Evolutionary conservation across 139 green algal genomes (phyloP), one percentile per base, ranked within the genome.

Genomic region (Pseudopediastrum boryanum): DNA sequence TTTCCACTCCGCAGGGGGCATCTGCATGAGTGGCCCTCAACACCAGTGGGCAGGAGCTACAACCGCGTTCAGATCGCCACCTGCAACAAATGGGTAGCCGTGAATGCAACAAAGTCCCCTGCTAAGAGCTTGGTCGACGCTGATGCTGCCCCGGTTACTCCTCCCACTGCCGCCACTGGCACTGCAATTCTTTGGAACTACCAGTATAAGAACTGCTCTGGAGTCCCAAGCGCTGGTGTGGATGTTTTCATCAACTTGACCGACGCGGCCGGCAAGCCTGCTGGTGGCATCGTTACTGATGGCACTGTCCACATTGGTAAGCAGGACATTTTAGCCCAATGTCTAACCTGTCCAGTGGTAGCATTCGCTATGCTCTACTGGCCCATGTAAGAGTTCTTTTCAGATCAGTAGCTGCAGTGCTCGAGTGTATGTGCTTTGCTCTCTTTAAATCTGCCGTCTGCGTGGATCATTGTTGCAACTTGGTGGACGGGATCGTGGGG

Each of bases 191-290:
- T 78, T 8, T 78, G 71, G 71, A 16, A 25, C 19, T 78, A 78
- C 39, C 71, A 70, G 0, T 78, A 78, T n/a, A 29, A 43, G 3
- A 78, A 78, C 54, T 78, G 71, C 71, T 46, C 25, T 56, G 54
- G 23, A 46, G 63, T 71, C 39, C 63, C 63, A 25, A 44, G 43
- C 21, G 66, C 39, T 3, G 41, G 71, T 7, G 9, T 70, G 2
- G 71, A 70, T 16, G 44, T 78, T 41, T 70, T 70, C 42, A n/a
- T 78, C 21, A 39, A 38, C 29, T 6, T 70, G 5, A 78, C 71
- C 35, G 3, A 33, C 19, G 71, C n/a, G n/a, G n/a, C 31, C 39
- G 54, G 54, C 39, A 59, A 44, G 39, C 54, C 71, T 23, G 25
- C 46, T 8, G 35, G 39, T 16, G n/a, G 12, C 23, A 10, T 78